A percentile compares a stretch with the other conserved stretches of the same genome.
Conservation (phyloP, 805 yeast genomes). For the Cyberlindnera americana region DNA sequence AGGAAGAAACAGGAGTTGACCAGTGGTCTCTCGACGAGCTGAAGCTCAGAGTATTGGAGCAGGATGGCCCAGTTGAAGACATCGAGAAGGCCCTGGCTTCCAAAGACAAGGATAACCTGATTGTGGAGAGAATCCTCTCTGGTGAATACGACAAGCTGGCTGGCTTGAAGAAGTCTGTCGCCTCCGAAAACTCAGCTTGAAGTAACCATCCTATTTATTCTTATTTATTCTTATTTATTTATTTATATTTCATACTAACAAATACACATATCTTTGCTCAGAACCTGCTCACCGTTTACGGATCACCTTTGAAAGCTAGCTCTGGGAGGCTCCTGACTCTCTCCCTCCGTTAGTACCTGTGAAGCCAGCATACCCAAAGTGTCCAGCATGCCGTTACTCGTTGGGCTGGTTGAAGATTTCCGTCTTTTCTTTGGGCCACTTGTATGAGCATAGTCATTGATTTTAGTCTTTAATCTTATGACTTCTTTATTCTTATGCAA, state of each 20-base stretch:
- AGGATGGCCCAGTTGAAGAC: conserved; percentile 48
- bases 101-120: conserved; percentile 67
- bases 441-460: conserved; percentile 7
- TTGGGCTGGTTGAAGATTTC: conserved; percentile 11
- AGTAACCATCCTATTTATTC: conserved; percentile 16
- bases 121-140: conserved; percentile 74
- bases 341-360: conserved; percentile 43
- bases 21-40: conserved; percentile 87
- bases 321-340: conserved; percentile 6
- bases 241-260: not conserved
- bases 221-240: conserved; percentile 10
- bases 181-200: no score
- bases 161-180: conserved; percentile 40
- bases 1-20: conserved; percentile 47
- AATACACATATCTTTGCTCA: not conserved
- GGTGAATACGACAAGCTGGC: conserved; percentile 80
- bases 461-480: conserved; percentile 31
- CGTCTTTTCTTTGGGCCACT: conserved; percentile 15
- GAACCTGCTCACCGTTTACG: no score
- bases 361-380: conserved; percentile 54
- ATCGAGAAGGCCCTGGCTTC: conserved; percentile 49
- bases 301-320: not conserved
- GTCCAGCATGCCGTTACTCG: conserved; percentile 33
- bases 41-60: conserved; percentile 70
- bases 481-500: conserved; percentile 44